phyloP scores from a whole-genome alignment of 805 yeast species.

The Schwanniomyces polymorphus region DNA sequence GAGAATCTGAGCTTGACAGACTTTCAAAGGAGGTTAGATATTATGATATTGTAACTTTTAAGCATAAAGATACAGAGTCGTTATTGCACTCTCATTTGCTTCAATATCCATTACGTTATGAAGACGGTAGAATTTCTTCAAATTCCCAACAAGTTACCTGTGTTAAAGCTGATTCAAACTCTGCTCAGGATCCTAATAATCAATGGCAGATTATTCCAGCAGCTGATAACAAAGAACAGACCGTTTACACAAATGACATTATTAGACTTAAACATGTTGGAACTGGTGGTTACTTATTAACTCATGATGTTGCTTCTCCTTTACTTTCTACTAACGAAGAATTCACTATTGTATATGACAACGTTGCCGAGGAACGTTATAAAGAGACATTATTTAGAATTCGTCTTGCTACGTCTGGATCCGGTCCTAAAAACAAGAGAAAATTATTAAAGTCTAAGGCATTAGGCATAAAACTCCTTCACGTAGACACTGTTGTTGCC shows the following conservation, averaged over 20 bases:
- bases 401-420: conserved; percentile 44
- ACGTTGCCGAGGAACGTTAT: conserved; percentile 36
- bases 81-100: conserved; percentile 79
- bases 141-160: conserved; percentile 94
- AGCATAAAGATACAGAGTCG: conserved; percentile 78
- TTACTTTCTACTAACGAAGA: conserved; percentile 90
- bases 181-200: conserved; percentile 57
- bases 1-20: conserved; percentile 75
- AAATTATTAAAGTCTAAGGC: conserved; percentile 67
- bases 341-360: conserved; percentile 66
- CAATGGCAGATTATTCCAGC: conserved; percentile 85
- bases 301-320: conserved; percentile 98
- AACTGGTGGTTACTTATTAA: conserved; percentile 75
- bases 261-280: conserved; percentile 79
- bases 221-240: conserved; percentile 39
- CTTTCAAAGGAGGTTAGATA: conserved; percentile 72
- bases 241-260: conserved; percentile 66
- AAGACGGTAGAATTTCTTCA: conserved; percentile 93
- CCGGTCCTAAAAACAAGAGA: conserved; percentile 45
- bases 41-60: conserved; percentile 72
- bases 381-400: conserved; percentile 80
- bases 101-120: conserved; percentile 86
- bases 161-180: conserved; percentile 38
- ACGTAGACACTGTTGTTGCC: conserved; percentile 85
- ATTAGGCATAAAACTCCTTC: conserved; percentile 68